A percentile compares a stretch with the other conserved stretches of the same genome.
These are phyloP conservation scores for Ganoderma boninense DNA, from an alignment of 1,284 basidiomycete species.

Conservation along the genomic window DNA sequence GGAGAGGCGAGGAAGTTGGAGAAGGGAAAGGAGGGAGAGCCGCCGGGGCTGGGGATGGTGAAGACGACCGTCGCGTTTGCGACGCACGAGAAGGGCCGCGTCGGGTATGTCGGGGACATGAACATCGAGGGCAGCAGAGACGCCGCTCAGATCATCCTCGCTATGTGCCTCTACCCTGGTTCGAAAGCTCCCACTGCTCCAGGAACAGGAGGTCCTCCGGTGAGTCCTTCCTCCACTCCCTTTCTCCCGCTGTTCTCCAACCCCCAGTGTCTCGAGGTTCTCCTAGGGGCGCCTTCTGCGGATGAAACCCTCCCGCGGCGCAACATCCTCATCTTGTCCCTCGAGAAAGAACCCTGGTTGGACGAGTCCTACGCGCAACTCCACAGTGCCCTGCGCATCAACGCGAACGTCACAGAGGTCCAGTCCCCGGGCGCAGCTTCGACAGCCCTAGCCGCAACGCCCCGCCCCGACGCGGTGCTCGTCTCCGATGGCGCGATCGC, in stretches of 20 bases:
- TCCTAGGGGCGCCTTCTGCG: not conserved
- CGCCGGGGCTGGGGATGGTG: not conserved
- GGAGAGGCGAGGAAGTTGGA: not conserved
- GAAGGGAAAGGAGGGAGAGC: not conserved
- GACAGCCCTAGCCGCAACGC: slow-evolving; percentile 15
- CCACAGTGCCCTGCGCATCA: slow-evolving; percentile 22
- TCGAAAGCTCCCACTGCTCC: not conserved
- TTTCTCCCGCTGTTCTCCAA: not conserved
- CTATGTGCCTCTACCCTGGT: slow-evolving; percentile 23
- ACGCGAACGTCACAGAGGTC: slow-evolving; percentile 17
- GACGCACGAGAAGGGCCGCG: slow-evolving; percentile 13
- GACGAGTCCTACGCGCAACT: slow-evolving; percentile 24
- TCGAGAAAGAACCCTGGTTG: slow-evolving; percentile 20
- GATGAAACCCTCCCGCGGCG: slow-evolving; percentile 4
- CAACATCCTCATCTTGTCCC: slow-evolving; percentile 25
- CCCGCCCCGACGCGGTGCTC: slow-evolving; percentile 24
- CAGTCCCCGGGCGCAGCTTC: not conserved
- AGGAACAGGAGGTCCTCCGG: not conserved
- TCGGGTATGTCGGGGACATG: slow-evolving; percentile 32
- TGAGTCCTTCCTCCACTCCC: not conserved
- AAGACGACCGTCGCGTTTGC: slow-evolving; percentile 25
- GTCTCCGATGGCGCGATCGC: slow-evolving; percentile 26
- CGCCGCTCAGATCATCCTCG: slow-evolving; percentile 20
- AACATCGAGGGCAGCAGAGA: not conserved
- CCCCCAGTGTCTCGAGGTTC: not conserved